phyloP scores from a whole-genome alignment of 2,329 filamentous ascomycete species.

The Nemania sp. region DNA sequence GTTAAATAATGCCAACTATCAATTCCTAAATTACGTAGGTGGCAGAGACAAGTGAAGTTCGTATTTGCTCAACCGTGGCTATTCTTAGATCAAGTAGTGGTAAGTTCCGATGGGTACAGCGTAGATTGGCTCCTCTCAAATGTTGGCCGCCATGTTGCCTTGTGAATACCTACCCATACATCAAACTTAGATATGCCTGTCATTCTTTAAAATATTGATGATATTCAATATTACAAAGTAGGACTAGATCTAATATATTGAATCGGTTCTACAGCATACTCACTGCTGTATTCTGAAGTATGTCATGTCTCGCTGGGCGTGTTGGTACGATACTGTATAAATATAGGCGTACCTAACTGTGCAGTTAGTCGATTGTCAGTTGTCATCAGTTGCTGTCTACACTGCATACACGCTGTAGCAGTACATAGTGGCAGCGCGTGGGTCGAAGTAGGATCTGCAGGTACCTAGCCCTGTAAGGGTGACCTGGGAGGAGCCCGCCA shows the following conservation, averaged over 20 bases:
- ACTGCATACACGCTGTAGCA: no score
- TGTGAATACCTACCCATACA: neutral
- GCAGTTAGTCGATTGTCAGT: neutral
- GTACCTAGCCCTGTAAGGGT: neutral
- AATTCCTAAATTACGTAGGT: neutral
- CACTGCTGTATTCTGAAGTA: no score
- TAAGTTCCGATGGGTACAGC: neutral
- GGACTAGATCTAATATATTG: no score
- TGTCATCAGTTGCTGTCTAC: neutral
- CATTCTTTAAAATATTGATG: neutral
- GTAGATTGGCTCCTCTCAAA: neutral
- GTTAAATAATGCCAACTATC: neutral
- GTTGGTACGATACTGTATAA: no score
- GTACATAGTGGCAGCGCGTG: neutral
- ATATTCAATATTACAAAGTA: neutral
- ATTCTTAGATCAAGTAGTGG: neutral
- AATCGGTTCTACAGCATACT: no score
- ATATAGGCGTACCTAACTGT: neutral
- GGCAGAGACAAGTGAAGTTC: neutral
- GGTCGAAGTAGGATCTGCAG: neutral
- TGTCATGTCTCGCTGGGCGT: no score
- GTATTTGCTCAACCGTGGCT: neutral
- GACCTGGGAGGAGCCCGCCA: constrained; percentile 3
- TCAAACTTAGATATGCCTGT: neutral
- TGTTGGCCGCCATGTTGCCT: neutral